Base-by-base conservation (phyloP, 306 rosid genomes). In the Medicago arabica region DNA sequence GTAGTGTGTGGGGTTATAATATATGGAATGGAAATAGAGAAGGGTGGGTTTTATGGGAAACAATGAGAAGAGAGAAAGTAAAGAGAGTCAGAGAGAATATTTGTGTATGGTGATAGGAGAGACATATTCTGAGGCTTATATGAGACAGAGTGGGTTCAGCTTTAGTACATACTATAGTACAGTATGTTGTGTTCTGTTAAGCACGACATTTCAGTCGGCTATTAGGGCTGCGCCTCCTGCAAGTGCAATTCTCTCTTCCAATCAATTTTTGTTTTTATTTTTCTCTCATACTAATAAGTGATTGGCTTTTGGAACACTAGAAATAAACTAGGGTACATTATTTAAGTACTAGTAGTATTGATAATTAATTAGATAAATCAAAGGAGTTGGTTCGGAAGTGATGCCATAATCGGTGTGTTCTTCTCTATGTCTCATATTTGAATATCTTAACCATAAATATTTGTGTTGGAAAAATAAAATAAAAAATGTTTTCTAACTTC, bases 151-250 rank as follows among this genome's bases (percentile, higher is more conserved):
- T 5, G 87, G 18, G 60, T 75, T 44, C 89, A 90, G 90, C 92
- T 86, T 93, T 90, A 23, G 9, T 58, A 76, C 89, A 82, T 84
- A 4, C 9, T 49, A 43, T 4, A 44, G 8, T 40, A 43, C 1
- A 46, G 51, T 46, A 14, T 46, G 51, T 11, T 28, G 34, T 76
- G 90, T 77, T 84, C 81, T 78, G 97, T 84, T 85, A 79, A 84
- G 93, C 92, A 88, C 84, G 92, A 91, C 92, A 91, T 76, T 82
- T 83, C 80, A 83, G 83, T 83, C 81, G 85, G 82, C 89, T 80
- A 41, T 72, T 78, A 78, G 83, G 83, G 74, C 78, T 74, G 72
- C 76, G 82, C 72, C 80, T 60, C 64, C 78, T 71, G 72, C 43
- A 10, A 28, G 75, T 71, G 72, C 43, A 10, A 28, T 28, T 3